A percentile compares a stretch with the other conserved stretches of the same genome.
These are phyloP conservation scores for Mycothermus thermophilus DNA, from an alignment of 495 filamentous ascomycete genomes.

Conservation along the genomic window DNA sequence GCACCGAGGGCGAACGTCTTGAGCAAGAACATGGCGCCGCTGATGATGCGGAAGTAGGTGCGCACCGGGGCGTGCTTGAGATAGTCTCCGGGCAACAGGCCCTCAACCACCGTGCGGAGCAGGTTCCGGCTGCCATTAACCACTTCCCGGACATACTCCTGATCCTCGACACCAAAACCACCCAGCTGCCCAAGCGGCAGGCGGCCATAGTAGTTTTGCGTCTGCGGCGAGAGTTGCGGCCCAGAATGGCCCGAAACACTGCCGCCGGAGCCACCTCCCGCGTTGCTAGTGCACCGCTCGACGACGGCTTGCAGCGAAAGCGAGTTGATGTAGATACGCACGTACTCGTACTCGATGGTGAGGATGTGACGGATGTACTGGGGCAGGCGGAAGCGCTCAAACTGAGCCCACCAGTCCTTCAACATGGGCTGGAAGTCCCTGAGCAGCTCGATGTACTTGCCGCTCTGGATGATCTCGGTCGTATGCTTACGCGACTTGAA, in stretches of 20 bases:
- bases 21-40: conserved; percentile 87
- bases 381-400: conserved; percentile 56
- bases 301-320: conserved; percentile 88
- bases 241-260: conserved; percentile 29
- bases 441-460: conserved; percentile 66
- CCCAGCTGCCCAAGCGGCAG: conserved; percentile 42
- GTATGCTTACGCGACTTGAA: conserved; percentile 78
- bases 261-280: conserved; percentile 27
- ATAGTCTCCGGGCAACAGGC: conserved; percentile 65
- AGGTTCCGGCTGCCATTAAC: conserved; percentile 77
- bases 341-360: conserved; percentile 81
- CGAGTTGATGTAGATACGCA: conserved; percentile 83
- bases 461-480: conserved; percentile 69
- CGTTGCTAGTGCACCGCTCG: conserved; percentile 73
- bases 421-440: conserved; percentile 67
- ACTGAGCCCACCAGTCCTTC: conserved; percentile 56
- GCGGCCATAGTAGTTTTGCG: conserved; percentile 43
- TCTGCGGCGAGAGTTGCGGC: conserved; percentile 40
- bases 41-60: conserved; percentile 89
- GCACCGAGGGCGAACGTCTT: conserved; percentile 89
- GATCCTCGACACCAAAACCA: conserved; percentile 44
- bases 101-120: conserved; percentile 67
- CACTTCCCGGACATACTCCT: conserved; percentile 76
- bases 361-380: conserved; percentile 69
- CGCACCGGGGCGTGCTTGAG: conserved; percentile 86